Percentiles rank a stretch among this genome's conserved stretches.
Conservation (phyloP, 495 filamentous ascomycete species). For the Emericellopsis terricola region DNA sequence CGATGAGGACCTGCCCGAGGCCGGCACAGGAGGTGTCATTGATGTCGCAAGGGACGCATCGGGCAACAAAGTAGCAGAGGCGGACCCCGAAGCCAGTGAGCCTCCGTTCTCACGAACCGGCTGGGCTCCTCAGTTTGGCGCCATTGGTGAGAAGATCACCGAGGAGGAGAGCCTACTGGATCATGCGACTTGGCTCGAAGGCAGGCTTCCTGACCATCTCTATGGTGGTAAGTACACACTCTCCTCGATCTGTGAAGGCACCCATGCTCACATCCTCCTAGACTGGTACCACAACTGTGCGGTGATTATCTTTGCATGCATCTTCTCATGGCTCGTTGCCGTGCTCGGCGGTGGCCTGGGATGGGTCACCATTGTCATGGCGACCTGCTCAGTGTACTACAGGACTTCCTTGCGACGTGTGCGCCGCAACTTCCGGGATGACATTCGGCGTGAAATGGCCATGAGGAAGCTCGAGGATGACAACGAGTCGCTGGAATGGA, state of each 20-base stretch:
- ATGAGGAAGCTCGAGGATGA: conserved; percentile 83
- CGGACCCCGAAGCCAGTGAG: conserved; percentile 36
- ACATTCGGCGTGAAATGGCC: conserved; percentile 81
- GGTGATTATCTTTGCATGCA: conserved; percentile 80
- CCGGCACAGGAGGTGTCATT: conserved; percentile 48
- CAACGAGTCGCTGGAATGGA: conserved; percentile 90
- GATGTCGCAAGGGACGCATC: conserved; percentile 20
- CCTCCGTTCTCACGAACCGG: conserved; percentile 50
- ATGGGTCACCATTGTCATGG: conserved; percentile 90
- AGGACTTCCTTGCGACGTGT: conserved; percentile 87
- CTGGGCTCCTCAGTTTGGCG: conserved; percentile 76
- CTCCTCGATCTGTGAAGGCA: not conserved
- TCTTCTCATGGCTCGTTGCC: conserved; percentile 79
- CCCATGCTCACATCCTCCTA: conserved; percentile 10
- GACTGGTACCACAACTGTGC: conserved; percentile 97
- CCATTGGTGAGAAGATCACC: conserved; percentile 27
- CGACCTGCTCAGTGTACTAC: conserved; percentile 84
- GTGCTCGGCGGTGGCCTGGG: conserved; percentile 76
- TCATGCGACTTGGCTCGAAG: conserved; percentile 76
- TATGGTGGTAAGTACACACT: conserved; percentile 70
- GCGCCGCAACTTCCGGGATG: conserved; percentile 89
- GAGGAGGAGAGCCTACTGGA: conserved; percentile 56
- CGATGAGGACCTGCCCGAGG: conserved; percentile 60
- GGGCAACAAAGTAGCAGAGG: conserved; percentile 25
- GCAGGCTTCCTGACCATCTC: conserved; percentile 70